Percentiles rank a stretch among this genome's conserved stretches.
These are phyloP conservation scores for Arachis hypogaea DNA, from an alignment of 306 rosid genomes.

Conservation along the genomic window DNA sequence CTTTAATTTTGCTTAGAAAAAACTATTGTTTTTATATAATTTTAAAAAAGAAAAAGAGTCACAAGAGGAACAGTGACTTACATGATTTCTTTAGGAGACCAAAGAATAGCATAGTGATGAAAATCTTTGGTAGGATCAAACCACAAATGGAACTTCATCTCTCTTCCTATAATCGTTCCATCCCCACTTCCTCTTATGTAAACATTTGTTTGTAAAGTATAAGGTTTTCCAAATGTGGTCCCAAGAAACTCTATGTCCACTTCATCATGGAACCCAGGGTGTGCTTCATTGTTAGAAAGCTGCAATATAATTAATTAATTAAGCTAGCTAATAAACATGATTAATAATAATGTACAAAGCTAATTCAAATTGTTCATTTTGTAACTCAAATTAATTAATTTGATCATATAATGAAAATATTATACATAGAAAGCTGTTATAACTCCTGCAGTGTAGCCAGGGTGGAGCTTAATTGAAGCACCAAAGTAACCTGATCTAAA, in stretches of 20 bases:
- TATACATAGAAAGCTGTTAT: constrained; percentile 93
- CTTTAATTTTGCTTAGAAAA: too few species aligned
- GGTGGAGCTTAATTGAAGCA: constrained; percentile 82
- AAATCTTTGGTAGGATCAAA: constrained; percentile 85
- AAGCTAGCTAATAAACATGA: neutral
- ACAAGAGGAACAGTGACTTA: constrained; percentile 42
- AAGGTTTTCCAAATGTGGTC: constrained; percentile 95
- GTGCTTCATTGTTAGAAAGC: constrained; percentile 95
- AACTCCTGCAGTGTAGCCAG: constrained; percentile 98
- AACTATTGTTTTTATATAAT: too few species aligned
- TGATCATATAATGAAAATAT: neutral
- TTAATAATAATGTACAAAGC: constrained; percentile 13
- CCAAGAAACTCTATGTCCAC: constrained; percentile 97
- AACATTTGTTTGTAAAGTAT: constrained; percentile 90
- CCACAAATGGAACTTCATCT: constrained; percentile 96
- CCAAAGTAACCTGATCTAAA: constrained; percentile 95
- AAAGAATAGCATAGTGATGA: constrained; percentile 89
- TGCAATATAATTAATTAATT: constrained; percentile 44
- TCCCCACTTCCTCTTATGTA: constrained; percentile 97
- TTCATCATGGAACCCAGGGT: constrained; percentile 95
- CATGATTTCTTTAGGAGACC: constrained; percentile 91
- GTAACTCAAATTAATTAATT: neutral
- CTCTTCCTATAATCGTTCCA: constrained; percentile 85
- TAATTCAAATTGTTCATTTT: constrained; percentile 15
- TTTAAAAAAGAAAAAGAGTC: neutral